Percentiles rank a stretch among this genome's conserved stretches.
These are phyloP conservation scores for Termitomyces sp. DNA, from an alignment of 768 basidiomycete genomes.

Conservation along the genomic window DNA sequence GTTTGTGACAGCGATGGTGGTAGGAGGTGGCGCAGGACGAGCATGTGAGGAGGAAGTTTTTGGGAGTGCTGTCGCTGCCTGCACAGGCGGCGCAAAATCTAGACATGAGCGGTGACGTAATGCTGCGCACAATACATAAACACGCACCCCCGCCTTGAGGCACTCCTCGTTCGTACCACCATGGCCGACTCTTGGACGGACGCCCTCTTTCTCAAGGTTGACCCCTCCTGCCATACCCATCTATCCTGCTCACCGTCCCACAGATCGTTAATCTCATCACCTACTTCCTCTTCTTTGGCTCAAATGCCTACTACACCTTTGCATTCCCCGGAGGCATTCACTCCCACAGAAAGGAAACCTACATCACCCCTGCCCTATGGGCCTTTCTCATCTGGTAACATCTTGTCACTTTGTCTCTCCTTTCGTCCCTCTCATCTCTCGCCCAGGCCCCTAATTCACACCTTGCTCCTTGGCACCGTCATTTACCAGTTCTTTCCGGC, in stretches of 20 bases:
- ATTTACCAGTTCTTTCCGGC: constrained; percentile 83
- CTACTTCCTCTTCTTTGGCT: constrained; percentile 85
- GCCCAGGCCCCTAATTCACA: constrained; percentile 78
- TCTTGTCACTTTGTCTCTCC: constrained; percentile 3
- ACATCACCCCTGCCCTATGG: constrained; percentile 92
- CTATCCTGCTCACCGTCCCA: not conserved
- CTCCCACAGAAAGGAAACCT: constrained; percentile 78
- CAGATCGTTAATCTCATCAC: constrained; percentile 78
- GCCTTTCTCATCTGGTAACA: constrained; percentile 85
- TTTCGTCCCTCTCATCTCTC: constrained; percentile 13
- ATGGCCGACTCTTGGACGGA: constrained; percentile 76
- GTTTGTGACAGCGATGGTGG: constrained; percentile 39
- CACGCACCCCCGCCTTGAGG: not conserved
- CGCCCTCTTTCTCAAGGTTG: constrained; percentile 73
- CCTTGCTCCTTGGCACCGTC: constrained; percentile 86
- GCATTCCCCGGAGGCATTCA: constrained; percentile 73
- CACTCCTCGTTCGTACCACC: constrained; percentile 21
- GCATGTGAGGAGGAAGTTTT: constrained; percentile 33
- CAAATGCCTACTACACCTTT: constrained; percentile 78
- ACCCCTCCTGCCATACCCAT: not conserved
- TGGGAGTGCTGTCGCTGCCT: constrained; percentile 18
- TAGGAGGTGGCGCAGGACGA: constrained; percentile 24
- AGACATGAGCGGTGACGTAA: constrained; percentile 5
- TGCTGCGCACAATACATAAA: constrained; percentile 5
- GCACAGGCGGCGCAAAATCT: constrained; percentile 21